Evolutionary conservation across 805 yeast genomes (phyloP).

Genomic region (Candida anglica): DNA sequence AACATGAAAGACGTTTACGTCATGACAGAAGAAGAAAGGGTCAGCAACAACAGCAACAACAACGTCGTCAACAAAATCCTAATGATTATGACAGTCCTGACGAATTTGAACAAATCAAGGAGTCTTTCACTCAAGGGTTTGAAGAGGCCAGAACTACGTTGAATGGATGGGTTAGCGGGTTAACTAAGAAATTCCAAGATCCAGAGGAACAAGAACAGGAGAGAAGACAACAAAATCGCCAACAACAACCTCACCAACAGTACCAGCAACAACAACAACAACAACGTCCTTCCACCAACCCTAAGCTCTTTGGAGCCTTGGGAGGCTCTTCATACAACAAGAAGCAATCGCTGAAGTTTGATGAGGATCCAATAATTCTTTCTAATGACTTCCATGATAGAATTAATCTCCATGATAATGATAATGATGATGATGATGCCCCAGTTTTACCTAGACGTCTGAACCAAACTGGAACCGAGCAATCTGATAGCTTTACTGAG

Average conservation of each 20-base stretch:
- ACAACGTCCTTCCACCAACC: conserved; percentile 10
- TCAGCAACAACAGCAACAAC: no score
- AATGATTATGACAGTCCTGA: conserved; percentile 38
- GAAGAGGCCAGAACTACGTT: conserved; percentile 77
- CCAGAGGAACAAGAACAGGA: conserved; percentile 14
- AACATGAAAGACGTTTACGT: conserved; percentile 29
- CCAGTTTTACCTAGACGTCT: conserved; percentile 15
- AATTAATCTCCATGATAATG: conserved; percentile 40
- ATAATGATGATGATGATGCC: conserved; percentile 13
- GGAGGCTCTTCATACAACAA: conserved; percentile 37
- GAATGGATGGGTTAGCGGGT: conserved; percentile 72
- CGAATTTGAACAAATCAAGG: conserved; percentile 61
- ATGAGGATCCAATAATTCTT: conserved; percentile 55
- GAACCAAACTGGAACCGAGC: conserved; percentile 1
- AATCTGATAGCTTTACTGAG: conserved; percentile 6
- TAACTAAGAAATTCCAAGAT: conserved; percentile 48
- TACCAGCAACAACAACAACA: conserved; percentile 4
- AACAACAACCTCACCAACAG: not conserved
- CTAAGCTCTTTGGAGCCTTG: conserved; percentile 42
- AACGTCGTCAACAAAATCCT: conserved; percentile 12
- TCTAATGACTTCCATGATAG: conserved; percentile 46
- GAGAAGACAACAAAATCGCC: not conserved
- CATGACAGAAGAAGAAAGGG: conserved; percentile 11
- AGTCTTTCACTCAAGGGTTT: conserved; percentile 66
- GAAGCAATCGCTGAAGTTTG: conserved; percentile 35